A percentile compares a stretch with the other conserved stretches of the same genome.
Evolutionary conservation across 106 monocot genomes (phyloP).

Genomic region (Dioscorea alata): DNA sequence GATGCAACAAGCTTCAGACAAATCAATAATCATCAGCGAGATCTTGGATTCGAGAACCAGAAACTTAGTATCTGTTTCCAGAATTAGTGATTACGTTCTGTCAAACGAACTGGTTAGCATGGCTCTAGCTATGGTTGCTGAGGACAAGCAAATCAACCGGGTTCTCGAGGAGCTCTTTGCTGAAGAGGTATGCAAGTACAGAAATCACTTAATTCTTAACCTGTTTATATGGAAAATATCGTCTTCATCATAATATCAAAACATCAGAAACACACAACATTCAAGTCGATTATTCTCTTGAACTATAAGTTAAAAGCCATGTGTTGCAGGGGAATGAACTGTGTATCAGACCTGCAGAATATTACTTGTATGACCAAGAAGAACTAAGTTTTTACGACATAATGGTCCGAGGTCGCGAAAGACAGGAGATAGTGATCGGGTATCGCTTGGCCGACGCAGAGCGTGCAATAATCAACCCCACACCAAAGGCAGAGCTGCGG

Average conservation of each 20-base stretch:
- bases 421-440: constrained; percentile 79
- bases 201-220: too few relatives aligned
- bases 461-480: constrained; percentile 75
- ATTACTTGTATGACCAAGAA: constrained; percentile 82
- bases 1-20: constrained; percentile 94
- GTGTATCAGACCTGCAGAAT: constrained; percentile 80
- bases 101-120: constrained; percentile 96
- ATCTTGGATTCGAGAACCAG: constrained; percentile 90
- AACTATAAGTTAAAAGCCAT: too few relatives aligned
- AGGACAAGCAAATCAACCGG: constrained; percentile 94
- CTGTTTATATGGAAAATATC: too few relatives aligned
- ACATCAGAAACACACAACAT: too few relatives aligned
- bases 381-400: constrained; percentile 83
- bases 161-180: constrained; percentile 96
- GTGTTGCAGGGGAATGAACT: constrained; percentile 76
- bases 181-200: constrained; percentile 51
- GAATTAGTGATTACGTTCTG: constrained; percentile 91
- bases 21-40: constrained; percentile 93
- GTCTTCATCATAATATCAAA: too few relatives aligned
- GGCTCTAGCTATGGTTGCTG: constrained; percentile 97
- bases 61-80: constrained; percentile 93
- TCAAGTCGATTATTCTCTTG: too few relatives aligned
- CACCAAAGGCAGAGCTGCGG: constrained; percentile 41
- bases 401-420: constrained; percentile 69
- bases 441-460: constrained; percentile 67